Percentiles rank a stretch among this genome's conserved stretches.
Conservation (phyloP, 371 early-diverging fungal genomes). For the Mortierella sp. region DNA sequence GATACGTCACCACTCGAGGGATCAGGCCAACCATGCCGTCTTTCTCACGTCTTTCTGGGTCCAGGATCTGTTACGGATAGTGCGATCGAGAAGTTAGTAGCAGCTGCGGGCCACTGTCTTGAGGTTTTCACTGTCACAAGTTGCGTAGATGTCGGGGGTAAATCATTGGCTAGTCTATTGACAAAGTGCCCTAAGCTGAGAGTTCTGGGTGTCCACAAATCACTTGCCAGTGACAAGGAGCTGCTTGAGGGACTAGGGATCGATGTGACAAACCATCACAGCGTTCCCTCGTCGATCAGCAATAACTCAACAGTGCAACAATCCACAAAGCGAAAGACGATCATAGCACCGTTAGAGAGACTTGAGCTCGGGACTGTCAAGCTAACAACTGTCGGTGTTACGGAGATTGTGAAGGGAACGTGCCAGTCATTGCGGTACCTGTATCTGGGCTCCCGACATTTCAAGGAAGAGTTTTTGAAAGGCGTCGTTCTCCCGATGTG, state of each 20-base stretch:
- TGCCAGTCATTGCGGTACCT: constrained; percentile 19
- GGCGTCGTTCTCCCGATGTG: constrained; percentile 15
- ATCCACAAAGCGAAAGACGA: constrained; percentile 1
- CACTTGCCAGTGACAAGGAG: constrained; percentile 35
- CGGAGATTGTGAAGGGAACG: constrained; percentile 25
- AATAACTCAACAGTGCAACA: no score
- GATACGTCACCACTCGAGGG: background rate
- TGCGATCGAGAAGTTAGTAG: constrained; percentile 37
- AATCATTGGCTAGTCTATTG: constrained; percentile 31
- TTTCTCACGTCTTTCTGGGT: constrained; percentile 41
- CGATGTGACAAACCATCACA: constrained; percentile 10
- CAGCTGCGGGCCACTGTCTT: constrained; percentile 25
- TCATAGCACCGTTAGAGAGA: constrained; percentile 38
- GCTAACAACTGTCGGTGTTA: constrained; percentile 22
- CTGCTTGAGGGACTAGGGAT: constrained; percentile 34
- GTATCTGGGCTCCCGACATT: constrained; percentile 27
- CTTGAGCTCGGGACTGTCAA: constrained; percentile 34
- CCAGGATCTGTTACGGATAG: constrained; percentile 52
- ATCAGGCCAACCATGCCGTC: constrained; percentile 2
- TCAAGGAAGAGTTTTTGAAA: constrained; percentile 28
- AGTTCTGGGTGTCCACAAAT: constrained; percentile 33
- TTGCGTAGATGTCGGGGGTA: constrained; percentile 45
- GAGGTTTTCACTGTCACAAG: constrained; percentile 44
- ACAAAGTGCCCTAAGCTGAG: constrained; percentile 41
- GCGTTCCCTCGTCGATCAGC: no score